These are phyloP conservation scores for Ogataea haglerorum DNA, from an alignment of 805 yeast genomes.

Conservation along the genomic window DNA sequence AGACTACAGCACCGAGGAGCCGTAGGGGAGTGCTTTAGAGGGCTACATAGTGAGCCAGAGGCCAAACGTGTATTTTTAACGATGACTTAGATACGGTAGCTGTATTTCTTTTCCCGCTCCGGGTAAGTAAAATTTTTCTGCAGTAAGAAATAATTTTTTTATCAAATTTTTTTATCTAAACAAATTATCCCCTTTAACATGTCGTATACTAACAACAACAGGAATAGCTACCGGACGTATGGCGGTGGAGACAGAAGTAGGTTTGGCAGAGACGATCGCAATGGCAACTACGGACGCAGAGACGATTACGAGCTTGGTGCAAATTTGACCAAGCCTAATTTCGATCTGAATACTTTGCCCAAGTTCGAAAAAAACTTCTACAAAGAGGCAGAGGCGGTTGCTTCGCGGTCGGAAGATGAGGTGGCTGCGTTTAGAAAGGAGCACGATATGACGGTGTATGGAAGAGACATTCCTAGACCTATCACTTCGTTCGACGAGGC, in stretches of 20 bases:
- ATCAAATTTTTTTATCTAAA: conserved; percentile 6
- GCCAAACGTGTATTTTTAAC: conserved; percentile 3
- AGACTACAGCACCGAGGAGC: conserved; percentile 48
- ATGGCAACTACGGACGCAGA: conserved; percentile 32
- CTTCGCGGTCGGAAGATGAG: conserved; percentile 71
- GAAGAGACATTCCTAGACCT: conserved; percentile 90
- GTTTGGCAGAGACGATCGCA: conserved; percentile 35
- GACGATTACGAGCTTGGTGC: conserved; percentile 46
- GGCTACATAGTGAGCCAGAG: neutral
- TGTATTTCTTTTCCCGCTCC: conserved; percentile 1
- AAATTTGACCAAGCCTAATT: conserved; percentile 67
- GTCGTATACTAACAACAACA: conserved; percentile 13
- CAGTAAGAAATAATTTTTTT: conserved; percentile 1
- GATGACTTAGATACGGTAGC: neutral
- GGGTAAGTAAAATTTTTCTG: conserved; percentile 10
- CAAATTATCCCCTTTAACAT: conserved; percentile 3
- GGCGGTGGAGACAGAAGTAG: conserved; percentile 38
- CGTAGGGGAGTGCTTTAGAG: conserved; percentile 25
- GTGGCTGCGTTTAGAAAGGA: conserved; percentile 72
- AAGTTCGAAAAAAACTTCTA: conserved; percentile 94
- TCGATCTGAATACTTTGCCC: conserved; percentile 76
- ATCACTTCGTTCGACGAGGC: conserved; percentile 92
- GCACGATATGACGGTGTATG: conserved; percentile 81
- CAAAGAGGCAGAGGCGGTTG: conserved; percentile 76
- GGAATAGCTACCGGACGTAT: conserved; percentile 39